Conservation (phyloP, 108 stramenopile genomes). For the Epipyxis sp. region DNA sequence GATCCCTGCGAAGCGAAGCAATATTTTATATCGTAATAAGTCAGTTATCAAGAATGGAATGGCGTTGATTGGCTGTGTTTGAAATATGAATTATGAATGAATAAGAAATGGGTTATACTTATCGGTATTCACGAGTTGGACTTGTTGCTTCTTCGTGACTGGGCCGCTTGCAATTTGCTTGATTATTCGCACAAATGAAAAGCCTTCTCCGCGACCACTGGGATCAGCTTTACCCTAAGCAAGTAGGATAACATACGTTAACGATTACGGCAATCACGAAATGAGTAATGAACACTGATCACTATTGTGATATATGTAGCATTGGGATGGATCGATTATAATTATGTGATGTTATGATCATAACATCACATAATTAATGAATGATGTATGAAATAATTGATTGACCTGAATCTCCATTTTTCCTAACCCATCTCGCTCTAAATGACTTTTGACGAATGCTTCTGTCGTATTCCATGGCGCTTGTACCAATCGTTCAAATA, state of each 20-base stretch:
- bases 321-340: not conserved
- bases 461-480: not conserved
- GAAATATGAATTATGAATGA: too few relatives aligned
- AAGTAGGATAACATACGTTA: not conserved
- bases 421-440: not conserved
- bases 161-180: too few relatives aligned
- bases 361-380: not conserved
- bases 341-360: not conserved
- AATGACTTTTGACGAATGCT: not conserved
- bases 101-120: too few relatives aligned
- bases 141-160: too few relatives aligned
- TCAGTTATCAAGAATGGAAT: too few relatives aligned
- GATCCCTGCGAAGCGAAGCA: too few relatives aligned
- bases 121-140: too few relatives aligned
- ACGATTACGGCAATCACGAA: not conserved
- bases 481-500: not conserved
- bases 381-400: not conserved
- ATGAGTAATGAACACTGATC: not conserved
- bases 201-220: not conserved
- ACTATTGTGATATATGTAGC: not conserved
- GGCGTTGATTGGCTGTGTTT: too few relatives aligned
- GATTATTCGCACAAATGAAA: not conserved
- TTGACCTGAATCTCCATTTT: not conserved
- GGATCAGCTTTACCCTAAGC: not conserved
- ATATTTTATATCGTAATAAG: too few relatives aligned